These are phyloP conservation scores for Pulicaria dysenterica DNA, from an alignment of 129 eudicot genomes.

Conservation along the genomic window DNA sequence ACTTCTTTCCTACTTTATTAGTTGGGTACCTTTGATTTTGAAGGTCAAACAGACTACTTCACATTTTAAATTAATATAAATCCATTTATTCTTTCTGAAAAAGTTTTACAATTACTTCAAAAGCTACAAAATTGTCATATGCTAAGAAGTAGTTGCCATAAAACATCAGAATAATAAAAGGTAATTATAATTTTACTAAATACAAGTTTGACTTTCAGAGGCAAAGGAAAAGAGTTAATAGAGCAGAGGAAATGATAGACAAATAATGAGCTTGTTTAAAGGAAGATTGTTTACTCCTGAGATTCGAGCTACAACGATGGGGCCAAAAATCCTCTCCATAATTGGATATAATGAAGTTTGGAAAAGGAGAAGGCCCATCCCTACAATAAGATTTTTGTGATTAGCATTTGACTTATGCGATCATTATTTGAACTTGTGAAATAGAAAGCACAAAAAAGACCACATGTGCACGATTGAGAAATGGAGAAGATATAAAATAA, in stretches of 20 bases:
- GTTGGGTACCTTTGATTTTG: neutral
- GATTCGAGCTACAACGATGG: conserved; percentile 55
- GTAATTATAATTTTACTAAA: neutral
- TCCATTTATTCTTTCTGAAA: neutral
- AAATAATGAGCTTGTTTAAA: neutral
- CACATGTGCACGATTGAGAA: no score
- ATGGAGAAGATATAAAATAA: neutral
- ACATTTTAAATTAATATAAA: neutral
- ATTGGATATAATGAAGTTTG: conserved; percentile 68
- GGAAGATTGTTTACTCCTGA: conserved; percentile 60
- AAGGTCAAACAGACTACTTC: neutral
- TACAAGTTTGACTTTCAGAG: conserved; percentile 4
- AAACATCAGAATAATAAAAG: neutral
- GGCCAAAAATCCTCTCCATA: conserved; percentile 57
- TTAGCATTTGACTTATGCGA: neutral
- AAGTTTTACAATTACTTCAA: neutral
- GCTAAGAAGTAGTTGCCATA: neutral
- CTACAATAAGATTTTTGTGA: conserved; percentile 39
- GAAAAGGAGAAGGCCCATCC: conserved; percentile 68
- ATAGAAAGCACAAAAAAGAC: no score
- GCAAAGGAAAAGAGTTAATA: conserved; percentile 1
- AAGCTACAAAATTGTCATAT: neutral
- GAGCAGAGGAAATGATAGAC: conserved; percentile 10
- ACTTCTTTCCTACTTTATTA: neutral
- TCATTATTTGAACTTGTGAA: no score